Evolutionary conservation across 164 flowering plant genomes (phyloP), one percentile per base, ranked within the genome.

Genomic region (Vitis rotundifolia): DNA sequence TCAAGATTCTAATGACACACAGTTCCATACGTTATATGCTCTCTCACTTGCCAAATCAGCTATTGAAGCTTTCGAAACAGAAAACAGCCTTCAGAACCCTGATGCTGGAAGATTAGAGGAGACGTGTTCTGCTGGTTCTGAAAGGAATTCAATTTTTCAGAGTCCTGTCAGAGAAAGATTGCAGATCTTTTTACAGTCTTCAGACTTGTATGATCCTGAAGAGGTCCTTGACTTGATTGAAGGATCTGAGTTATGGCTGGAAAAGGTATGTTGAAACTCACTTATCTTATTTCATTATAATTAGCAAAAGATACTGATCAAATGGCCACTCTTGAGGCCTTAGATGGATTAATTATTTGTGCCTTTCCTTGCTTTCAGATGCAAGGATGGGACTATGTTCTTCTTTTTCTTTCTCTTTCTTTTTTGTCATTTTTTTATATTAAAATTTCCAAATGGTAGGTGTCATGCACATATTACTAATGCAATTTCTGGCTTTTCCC

Each of bases 171-270:
- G 97, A 59, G 97, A 91, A 63, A 85, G 90, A 68, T 76, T 95
- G 81, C 98, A 95, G 83, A 80, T 82, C 18, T 93, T 95, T 79
- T 85, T 95, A 66, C 87, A 89, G 74, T 90, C 93, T 57, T 95
- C 98, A 13, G 92, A 93, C 76, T 82, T 93, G 63, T 93, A 95
- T 87, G 98, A 95, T 83, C 85, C 97, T 22, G 94, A 90, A 80
- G 98, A 89, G 69, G 87, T 93, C 75, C 97, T 95, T 75, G 85
- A 91, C 78, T 80, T 91, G 85, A 86, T 95, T 76, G 99, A 93
- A 86, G 93, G 80, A 61, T 91, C 98, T 62, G 97, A 93, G 53
- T 82, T 95, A 67, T 95, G 98, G 98, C 76, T 89, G 72, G 99
- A 95, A 85, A 95, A 95, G 97, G 99, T 95, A 44, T 22, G 72